Percentiles rank a stretch among this genome's conserved stretches.
These are phyloP conservation scores for Cladosporium sp. DNA, from an alignment of 2,329 filamentous ascomycete genomes.

Conservation along the genomic window DNA sequence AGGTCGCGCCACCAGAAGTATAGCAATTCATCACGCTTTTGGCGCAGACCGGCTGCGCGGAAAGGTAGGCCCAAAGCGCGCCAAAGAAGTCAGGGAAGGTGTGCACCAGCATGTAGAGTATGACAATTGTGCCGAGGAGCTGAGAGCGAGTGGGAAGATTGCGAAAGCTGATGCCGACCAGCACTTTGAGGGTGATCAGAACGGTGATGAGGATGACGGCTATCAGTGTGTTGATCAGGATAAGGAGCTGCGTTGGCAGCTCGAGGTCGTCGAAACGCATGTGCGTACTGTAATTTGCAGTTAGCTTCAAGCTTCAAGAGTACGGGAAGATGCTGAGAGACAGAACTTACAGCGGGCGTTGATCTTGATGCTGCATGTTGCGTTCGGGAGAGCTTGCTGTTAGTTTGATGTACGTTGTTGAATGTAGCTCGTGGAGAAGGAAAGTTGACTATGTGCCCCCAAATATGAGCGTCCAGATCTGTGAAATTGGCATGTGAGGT, in stretches of 20 bases:
- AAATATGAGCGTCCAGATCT: neutral
- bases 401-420: neutral
- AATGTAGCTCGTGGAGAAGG: neutral
- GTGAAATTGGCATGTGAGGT: neutral
- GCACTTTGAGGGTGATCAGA: neutral
- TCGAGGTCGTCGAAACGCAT: neutral
- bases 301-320: neutral
- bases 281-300: neutral
- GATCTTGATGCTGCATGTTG: neutral
- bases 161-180: neutral
- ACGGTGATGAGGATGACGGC: neutral
- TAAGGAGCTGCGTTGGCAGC: neutral
- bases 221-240: neutral
- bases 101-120: neutral
- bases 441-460: neutral
- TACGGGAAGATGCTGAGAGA: neutral
- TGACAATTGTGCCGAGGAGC: neutral
- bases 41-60: constrained; percentile 52
- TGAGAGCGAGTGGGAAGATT: neutral
- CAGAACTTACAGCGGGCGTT: neutral
- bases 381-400: neutral
- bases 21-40: constrained; percentile 50
- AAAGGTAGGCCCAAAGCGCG: constrained; percentile 38
- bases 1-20: constrained; percentile 45
- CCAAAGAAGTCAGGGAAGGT: neutral